These are phyloP conservation scores for Myrica gale DNA, from an alignment of 306 rosid genomes.

Conservation along the genomic window DNA sequence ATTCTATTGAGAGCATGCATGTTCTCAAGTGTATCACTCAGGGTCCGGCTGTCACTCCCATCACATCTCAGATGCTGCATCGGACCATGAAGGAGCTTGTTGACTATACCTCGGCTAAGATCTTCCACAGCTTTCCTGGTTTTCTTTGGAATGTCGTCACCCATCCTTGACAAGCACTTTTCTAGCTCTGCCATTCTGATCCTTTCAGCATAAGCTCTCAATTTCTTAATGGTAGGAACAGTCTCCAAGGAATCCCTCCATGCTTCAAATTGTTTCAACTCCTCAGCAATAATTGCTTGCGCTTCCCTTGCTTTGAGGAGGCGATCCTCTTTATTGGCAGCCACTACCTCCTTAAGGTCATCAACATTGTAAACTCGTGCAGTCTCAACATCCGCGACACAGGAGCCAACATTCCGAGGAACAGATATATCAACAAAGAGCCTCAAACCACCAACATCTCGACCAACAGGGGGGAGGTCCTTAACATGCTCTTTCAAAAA, in stretches of 20 bases:
- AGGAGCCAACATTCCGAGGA: conserved; percentile 89
- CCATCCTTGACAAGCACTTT: conserved; percentile 91
- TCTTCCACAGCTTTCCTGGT: conserved; percentile 87
- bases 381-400: conserved; percentile 65
- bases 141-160: conserved; percentile 91
- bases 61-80: conserved; percentile 98
- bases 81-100: conserved; percentile 97
- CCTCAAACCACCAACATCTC: conserved; percentile 68
- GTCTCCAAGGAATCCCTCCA: conserved; percentile 99
- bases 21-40: conserved; percentile 90
- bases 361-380: conserved; percentile 79
- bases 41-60: conserved; percentile 89
- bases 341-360: conserved; percentile 96
- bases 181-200: conserved; percentile 88
- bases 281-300: conserved; percentile 80
- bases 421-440: conserved; percentile 85
- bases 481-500: conserved; percentile 69
- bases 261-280: conserved; percentile 89
- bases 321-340: conserved; percentile 97
- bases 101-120: conserved; percentile 95
- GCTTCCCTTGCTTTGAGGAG: conserved; percentile 93
- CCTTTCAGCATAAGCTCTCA: conserved; percentile 97
- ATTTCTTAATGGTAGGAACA: conserved; percentile 93
- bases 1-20: conserved; percentile 98
- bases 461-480: conserved; percentile 66